These are phyloP conservation scores for Begonia fuchsioides DNA, from an alignment of 306 rosid genomes.

Conservation along the genomic window DNA sequence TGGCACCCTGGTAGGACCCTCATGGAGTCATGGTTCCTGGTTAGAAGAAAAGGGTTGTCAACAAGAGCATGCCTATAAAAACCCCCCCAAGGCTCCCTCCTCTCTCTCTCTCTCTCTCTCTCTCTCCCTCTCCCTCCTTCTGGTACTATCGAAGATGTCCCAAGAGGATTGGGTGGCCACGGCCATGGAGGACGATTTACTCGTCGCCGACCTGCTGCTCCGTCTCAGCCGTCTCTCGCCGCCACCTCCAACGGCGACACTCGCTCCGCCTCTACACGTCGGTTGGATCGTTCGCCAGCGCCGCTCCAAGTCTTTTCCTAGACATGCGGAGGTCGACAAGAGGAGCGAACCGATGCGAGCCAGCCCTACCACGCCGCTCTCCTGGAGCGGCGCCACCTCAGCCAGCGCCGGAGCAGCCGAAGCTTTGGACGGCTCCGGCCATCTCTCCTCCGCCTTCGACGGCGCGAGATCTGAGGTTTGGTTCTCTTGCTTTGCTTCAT, in stretches of 20 bases:
- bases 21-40: no score
- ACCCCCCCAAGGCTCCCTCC: no score
- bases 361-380: slow-evolving; percentile 79
- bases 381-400: slow-evolving; percentile 55
- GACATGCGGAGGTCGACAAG: slow-evolving; percentile 2
- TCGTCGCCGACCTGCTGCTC: slow-evolving; percentile 36
- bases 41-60: no score
- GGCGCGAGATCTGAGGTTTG: slow-evolving; percentile 65
- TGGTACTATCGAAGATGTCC: slow-evolving; percentile 7
- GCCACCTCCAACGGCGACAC: not conserved
- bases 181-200: slow-evolving; percentile 44
- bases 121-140: not conserved
- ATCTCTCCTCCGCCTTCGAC: slow-evolving; percentile 3
- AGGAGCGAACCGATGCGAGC: slow-evolving; percentile 24
- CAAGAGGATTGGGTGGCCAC: slow-evolving; percentile 45
- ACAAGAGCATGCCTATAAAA: no score
- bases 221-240: slow-evolving; percentile 11
- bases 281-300: slow-evolving; percentile 45
- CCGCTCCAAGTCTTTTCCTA: slow-evolving; percentile 32
- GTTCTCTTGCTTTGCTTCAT: not conserved
- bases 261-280: slow-evolving; percentile 6
- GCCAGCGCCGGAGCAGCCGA: slow-evolving; percentile 24
- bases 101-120: slow-evolving; percentile 3
- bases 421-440: slow-evolving; percentile 39
- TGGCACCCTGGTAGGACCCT: no score